A percentile compares a stretch with the other conserved stretches of the same genome.
Evolutionary conservation across 2,329 filamentous ascomycete species (phyloP).

Genomic region (Rhytidhysteron rufulum): DNA sequence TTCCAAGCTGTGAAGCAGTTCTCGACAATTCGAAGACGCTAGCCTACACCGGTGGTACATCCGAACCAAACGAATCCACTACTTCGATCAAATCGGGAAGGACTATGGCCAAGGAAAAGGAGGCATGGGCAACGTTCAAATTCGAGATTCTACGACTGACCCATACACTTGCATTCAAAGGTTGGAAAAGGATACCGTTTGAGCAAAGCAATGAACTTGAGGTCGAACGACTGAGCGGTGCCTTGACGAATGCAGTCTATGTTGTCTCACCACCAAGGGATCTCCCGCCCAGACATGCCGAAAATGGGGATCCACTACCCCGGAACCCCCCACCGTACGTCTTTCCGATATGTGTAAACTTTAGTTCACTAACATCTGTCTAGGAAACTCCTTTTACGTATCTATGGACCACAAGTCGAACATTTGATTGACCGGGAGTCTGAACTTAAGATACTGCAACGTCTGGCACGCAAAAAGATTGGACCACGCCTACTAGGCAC

Average conservation of each 20-base stretch:
- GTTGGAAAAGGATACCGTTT: slow-evolving; percentile 80
- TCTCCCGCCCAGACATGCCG: slow-evolving; percentile 40
- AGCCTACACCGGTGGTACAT: slow-evolving; percentile 61
- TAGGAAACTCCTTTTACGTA: slow-evolving; percentile 77
- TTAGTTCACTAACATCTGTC: slow-evolving; percentile 9
- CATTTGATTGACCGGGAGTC: slow-evolving; percentile 92
- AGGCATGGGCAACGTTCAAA: slow-evolving; percentile 84
- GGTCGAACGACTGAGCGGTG: slow-evolving; percentile 79
- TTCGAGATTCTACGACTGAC: slow-evolving; percentile 84
- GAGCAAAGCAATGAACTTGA: slow-evolving; percentile 65
- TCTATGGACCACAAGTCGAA: slow-evolving; percentile 93
- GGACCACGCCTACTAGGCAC: slow-evolving; percentile 87
- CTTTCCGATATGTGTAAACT: neutral
- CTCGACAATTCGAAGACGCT: slow-evolving; percentile 90
- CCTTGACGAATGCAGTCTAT: slow-evolving; percentile 94
- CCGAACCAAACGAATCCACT: slow-evolving; percentile 40
- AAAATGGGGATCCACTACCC: slow-evolving; percentile 35
- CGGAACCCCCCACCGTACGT: slow-evolving; percentile 53
- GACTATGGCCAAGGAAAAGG: slow-evolving; percentile 62
- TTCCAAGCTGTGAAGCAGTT: slow-evolving; percentile 77
- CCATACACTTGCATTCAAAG: slow-evolving; percentile 85
- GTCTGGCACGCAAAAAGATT: slow-evolving; percentile 87
- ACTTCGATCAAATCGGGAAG: slow-evolving; percentile 39
- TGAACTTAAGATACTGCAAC: slow-evolving; percentile 79
- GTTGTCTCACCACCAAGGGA: slow-evolving; percentile 79